Evolutionary conservation across 805 yeast genomes (phyloP).

Genomic region (Metschnikowia gelsemii): DNA sequence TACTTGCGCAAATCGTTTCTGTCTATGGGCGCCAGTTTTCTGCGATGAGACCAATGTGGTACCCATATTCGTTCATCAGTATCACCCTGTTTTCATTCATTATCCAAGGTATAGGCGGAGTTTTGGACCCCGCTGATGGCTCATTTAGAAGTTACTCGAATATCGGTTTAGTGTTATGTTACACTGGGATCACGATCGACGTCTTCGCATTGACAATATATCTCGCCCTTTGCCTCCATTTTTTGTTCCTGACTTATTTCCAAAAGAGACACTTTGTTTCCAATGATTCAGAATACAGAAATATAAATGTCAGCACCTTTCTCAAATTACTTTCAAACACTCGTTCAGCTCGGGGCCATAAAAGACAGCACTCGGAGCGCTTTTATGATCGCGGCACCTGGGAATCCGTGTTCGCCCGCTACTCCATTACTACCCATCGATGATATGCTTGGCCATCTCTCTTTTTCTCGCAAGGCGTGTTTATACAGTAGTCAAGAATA

Average conservation of each 20-base stretch:
- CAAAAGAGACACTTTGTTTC: constrained; percentile 19
- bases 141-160: constrained; percentile 13
- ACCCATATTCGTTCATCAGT: constrained; percentile 40
- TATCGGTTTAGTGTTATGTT: constrained; percentile 37
- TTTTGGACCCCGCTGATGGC: constrained; percentile 22
- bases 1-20: constrained; percentile 41
- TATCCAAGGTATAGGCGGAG: constrained; percentile 42
- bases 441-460: constrained; percentile 30
- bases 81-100: constrained; percentile 36
- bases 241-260: constrained; percentile 34
- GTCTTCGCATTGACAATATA: background rate
- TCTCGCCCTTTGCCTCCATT: constrained; percentile 27
- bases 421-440: constrained; percentile 34
- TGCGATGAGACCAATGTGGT: constrained; percentile 41
- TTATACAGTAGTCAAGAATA: constrained; percentile 40
- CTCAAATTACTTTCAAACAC: constrained; percentile 30
- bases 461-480: constrained; percentile 33
- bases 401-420: constrained; percentile 26
- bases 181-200: constrained; percentile 38
- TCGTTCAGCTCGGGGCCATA: constrained; percentile 25
- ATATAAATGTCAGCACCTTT: constrained; percentile 22
- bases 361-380: constrained; percentile 25
- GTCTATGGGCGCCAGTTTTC: constrained; percentile 38
- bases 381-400: constrained; percentile 29
- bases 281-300: constrained; percentile 12